phyloP scores from a whole-genome alignment of 768 basidiomycete genomes.

The Suillus cothurnatus region DNA sequence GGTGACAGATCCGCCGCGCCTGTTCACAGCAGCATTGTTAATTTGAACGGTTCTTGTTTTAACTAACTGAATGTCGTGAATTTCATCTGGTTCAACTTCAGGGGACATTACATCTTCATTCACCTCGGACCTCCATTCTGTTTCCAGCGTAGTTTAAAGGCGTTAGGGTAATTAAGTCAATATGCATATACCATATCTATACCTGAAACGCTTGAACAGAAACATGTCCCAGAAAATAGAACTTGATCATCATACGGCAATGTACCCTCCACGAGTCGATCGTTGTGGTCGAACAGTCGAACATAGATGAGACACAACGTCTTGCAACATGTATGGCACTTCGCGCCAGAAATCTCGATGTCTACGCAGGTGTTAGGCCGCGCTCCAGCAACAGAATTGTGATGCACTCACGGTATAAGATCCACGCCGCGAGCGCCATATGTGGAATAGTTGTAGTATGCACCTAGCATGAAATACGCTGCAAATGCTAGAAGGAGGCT shows the following conservation, averaged over 20 bases:
- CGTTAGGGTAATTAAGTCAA: neutral
- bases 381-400: constrained; percentile 10
- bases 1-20: neutral
- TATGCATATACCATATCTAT: neutral
- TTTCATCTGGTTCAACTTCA: neutral
- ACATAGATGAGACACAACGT: constrained; percentile 78
- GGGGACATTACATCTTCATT: neutral
- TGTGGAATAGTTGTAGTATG: constrained; percentile 86
- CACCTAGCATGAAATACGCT: constrained; percentile 76
- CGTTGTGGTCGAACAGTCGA: constrained; percentile 70
- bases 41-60: too few relatives aligned
- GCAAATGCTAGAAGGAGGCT: constrained; percentile 67
- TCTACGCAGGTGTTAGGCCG: constrained; percentile 37
- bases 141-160: neutral
- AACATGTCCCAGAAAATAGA: neutral
- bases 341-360: constrained; percentile 92
- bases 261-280: constrained; percentile 71
- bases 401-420: constrained; percentile 74
- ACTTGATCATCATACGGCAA: constrained; percentile 56
- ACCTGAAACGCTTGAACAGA: neutral
- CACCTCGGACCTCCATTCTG: neutral
- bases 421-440: constrained; percentile 85
- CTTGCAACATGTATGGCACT: constrained; percentile 82
- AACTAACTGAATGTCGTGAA: neutral
- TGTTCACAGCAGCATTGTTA: neutral